Evolutionary conservation across 179 eudicot species (phyloP).

Genomic region (Gypsophila paniculata): DNA sequence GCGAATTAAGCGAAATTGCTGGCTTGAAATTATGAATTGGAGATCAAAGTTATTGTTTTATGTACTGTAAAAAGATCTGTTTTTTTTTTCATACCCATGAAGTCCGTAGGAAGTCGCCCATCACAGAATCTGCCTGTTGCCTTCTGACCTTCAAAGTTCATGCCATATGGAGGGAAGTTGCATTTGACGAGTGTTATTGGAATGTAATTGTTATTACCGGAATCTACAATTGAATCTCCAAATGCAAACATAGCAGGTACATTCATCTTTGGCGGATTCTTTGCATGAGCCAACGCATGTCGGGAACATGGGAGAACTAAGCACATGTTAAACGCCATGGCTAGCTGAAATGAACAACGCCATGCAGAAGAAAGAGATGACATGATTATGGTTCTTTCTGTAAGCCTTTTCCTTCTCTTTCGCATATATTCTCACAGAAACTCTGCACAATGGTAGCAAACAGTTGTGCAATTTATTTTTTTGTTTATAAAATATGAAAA

Average conservation of each 20-base stretch:
- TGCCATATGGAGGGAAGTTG: constrained; percentile 28
- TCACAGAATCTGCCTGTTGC: constrained; percentile 24
- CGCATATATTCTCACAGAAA: not conserved
- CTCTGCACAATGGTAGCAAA: not conserved
- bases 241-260: constrained; percentile 24
- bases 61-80: not conserved
- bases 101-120: constrained; percentile 23
- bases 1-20: not conserved
- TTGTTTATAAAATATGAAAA: not conserved
- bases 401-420: not conserved
- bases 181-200: constrained; percentile 11
- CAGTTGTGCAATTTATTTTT: not conserved
- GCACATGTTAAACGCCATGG: not conserved
- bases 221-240: constrained; percentile 21
- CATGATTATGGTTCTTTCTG: not conserved
- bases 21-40: too few relatives aligned
- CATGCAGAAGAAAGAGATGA: not conserved
- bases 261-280: not conserved
- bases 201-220: constrained; percentile 25
- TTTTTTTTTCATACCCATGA: constrained; percentile 16
- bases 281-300: not conserved
- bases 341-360: not conserved
- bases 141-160: constrained; percentile 13
- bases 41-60: not conserved
- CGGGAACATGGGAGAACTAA: not conserved